These are phyloP conservation scores for Flaveria brownii DNA, from an alignment of 129 eudicot genomes.

Conservation along the genomic window DNA sequence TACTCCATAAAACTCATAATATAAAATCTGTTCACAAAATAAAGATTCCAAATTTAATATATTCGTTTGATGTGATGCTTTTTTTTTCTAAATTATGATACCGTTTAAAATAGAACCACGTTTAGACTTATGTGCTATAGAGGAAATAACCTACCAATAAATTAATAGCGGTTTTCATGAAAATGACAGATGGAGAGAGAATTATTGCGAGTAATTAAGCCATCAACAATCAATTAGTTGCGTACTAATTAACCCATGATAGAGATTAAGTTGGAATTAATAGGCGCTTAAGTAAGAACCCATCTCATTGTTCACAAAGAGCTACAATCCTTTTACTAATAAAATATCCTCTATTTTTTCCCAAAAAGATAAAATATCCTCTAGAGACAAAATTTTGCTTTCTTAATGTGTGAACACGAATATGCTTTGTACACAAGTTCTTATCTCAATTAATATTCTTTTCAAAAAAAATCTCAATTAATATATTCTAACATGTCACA, in stretches of 20 bases:
- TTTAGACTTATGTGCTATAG: too few relatives aligned
- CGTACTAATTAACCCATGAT: constrained; percentile 22
- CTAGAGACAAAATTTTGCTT: constrained; percentile 21
- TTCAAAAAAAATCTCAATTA: neutral
- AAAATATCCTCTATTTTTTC: neutral
- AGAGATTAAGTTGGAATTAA: constrained; percentile 25
- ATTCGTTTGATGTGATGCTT: too few relatives aligned
- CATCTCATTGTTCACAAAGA: constrained; percentile 12
- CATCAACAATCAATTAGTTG: constrained; percentile 31
- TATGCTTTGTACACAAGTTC: constrained; percentile 27
- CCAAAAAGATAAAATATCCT: neutral
- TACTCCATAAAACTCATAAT: too few relatives aligned
- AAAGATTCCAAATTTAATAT: too few relatives aligned
- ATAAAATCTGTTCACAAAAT: too few relatives aligned
- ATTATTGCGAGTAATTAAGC: neutral
- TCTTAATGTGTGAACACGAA: constrained; percentile 31
- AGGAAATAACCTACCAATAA: too few relatives aligned
- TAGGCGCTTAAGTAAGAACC: constrained; percentile 26
- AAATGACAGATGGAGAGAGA: too few relatives aligned
- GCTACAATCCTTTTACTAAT: neutral
- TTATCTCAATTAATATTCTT: neutral
- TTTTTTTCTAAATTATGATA: too few relatives aligned
- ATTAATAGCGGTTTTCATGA: too few relatives aligned
- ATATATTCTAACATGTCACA: neutral
- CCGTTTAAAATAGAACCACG: too few relatives aligned